Evolutionary conservation across 345 rosid species (phyloP).

Genomic region (Murraya paniculata): DNA sequence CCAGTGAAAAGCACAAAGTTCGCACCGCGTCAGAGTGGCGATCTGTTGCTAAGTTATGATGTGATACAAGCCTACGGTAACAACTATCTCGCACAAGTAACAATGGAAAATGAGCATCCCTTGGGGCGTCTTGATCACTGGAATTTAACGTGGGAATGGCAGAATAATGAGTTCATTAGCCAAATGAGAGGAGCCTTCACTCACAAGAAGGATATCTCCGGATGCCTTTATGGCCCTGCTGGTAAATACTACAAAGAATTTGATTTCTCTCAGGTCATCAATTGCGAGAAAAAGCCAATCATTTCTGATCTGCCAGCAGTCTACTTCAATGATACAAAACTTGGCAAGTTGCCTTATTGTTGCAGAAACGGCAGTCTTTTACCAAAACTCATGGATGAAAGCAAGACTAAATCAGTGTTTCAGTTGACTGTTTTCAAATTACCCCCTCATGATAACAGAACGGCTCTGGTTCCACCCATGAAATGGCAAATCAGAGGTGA

Average conservation of each 20-base stretch:
- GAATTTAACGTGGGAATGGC: conserved; percentile 98
- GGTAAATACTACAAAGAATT: conserved; percentile 57
- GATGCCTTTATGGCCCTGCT: conserved; percentile 62
- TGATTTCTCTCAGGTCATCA: conserved; percentile 70
- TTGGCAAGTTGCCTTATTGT: conserved; percentile 72
- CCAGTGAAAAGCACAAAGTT: conserved; percentile 37
- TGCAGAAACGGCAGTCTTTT: conserved; percentile 73
- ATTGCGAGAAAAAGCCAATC: conserved; percentile 61
- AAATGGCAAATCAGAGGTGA: conserved; percentile 68
- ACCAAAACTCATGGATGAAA: conserved; percentile 62
- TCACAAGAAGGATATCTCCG: conserved; percentile 43
- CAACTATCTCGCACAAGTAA: conserved; percentile 87
- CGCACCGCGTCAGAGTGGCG: conserved; percentile 52
- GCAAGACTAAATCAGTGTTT: conserved; percentile 56
- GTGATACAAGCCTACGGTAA: conserved; percentile 58
- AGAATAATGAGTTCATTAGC: conserved; percentile 75
- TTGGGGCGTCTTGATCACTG: conserved; percentile 84
- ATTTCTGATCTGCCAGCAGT: conserved; percentile 71
- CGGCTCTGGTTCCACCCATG: conserved; percentile 70
- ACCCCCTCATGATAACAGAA: conserved; percentile 67
- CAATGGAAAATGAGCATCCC: conserved; percentile 68
- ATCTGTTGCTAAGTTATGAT: conserved; percentile 66
- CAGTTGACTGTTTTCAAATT: conserved; percentile 74
- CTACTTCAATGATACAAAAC: conserved; percentile 46
- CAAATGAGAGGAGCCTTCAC: conserved; percentile 86